These are phyloP conservation scores for Carex scoparia DNA, from an alignment of 176 grass and related monocot species.

Conservation along the genomic window DNA sequence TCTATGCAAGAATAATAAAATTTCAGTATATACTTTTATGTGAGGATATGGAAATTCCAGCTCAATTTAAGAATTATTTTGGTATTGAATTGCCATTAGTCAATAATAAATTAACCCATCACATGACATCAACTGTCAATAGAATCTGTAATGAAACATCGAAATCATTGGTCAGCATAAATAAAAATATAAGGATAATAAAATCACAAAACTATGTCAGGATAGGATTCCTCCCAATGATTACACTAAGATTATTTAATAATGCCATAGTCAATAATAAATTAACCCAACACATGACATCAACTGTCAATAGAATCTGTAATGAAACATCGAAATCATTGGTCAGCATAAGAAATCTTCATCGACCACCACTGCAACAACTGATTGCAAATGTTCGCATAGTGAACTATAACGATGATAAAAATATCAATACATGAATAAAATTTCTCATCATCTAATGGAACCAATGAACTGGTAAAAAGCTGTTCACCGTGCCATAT, in stretches of 20 bases:
- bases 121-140: too few species aligned
- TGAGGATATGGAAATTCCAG: background rate
- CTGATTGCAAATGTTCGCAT: background rate
- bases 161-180: too few species aligned
- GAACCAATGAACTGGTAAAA: background rate
- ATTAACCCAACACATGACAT: background rate
- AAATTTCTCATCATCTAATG: background rate
- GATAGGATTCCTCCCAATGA: too few species aligned
- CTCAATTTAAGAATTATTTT: background rate
- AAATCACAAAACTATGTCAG: too few species aligned
- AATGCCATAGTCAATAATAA: background rate
- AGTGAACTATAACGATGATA: background rate
- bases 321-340: background rate
- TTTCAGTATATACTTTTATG: background rate
- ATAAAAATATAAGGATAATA: too few species aligned
- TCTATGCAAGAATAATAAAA: background rate
- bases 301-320: background rate
- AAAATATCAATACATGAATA: background rate
- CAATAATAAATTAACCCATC: too few species aligned
- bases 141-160: too few species aligned
- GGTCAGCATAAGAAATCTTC: background rate
- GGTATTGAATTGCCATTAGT: too few species aligned
- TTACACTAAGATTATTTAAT: too few species aligned
- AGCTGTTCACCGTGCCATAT: background rate
- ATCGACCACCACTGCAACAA: background rate